phyloP scores from a whole-genome alignment of 768 basidiomycete species.

The Auriscalpium microsporum region DNA sequence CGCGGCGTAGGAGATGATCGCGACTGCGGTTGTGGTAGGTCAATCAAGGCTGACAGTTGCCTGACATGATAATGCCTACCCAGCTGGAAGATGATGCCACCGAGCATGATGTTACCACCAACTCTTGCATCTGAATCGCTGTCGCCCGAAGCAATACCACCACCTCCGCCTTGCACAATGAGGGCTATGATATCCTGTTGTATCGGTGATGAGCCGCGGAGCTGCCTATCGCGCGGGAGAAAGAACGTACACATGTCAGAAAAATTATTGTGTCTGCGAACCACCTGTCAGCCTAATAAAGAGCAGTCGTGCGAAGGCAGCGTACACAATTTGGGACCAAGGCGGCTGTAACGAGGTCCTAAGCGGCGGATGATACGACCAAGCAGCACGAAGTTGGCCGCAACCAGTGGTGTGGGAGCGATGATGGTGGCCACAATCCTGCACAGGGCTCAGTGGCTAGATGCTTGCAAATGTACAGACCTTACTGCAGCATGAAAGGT shows the following conservation, averaged over 20 bases:
- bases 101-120: conserved; percentile 8
- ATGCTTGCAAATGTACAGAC: background rate
- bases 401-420: conserved; percentile 16
- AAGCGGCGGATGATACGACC: conserved; percentile 10
- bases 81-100: conserved; percentile 12
- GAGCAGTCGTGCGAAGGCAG: background rate
- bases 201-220: background rate
- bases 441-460: background rate
- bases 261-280: conserved; percentile 5
- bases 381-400: conserved; percentile 15
- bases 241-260: conserved; percentile 6
- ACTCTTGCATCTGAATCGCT: background rate
- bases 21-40: background rate
- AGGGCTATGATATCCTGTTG: conserved; percentile 11
- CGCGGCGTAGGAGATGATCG: conserved; percentile 4
- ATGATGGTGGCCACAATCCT: conserved; percentile 26
- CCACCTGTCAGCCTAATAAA: background rate
- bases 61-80: background rate
- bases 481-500: conserved; percentile 35
- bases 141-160: background rate
- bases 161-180: conserved; percentile 6
- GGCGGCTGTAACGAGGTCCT: conserved; percentile 17
- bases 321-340: conserved; percentile 7
- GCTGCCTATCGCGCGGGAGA: too few species aligned
- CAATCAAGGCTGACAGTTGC: background rate